Percentiles rank a stretch among this genome's conserved stretches.
These are phyloP conservation scores for Citrus trifoliata DNA, from an alignment of 345 rosid genomes.

Conservation along the genomic window DNA sequence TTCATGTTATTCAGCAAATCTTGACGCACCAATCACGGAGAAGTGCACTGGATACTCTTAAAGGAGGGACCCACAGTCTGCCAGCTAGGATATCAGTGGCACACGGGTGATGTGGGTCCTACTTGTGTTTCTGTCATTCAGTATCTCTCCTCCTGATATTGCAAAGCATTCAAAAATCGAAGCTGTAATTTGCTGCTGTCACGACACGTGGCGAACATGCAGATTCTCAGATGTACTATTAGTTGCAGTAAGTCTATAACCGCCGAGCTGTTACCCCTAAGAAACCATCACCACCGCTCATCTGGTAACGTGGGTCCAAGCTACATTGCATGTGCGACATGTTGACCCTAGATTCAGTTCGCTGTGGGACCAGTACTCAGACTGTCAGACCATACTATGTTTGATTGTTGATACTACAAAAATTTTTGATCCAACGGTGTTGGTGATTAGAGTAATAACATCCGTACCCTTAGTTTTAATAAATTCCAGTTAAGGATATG, in stretches of 20 bases:
- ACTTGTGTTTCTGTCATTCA: neutral
- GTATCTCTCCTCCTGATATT: neutral
- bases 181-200: neutral
- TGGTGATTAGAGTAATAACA: too few relatives aligned
- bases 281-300: neutral
- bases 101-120: neutral
- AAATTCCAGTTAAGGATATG: too few relatives aligned
- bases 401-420: neutral
- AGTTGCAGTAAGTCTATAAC: neutral
- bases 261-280: neutral
- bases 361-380: neutral
- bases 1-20: neutral
- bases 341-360: neutral
- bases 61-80: neutral
- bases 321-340: neutral
- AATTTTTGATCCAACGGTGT: neutral
- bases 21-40: slow-evolving; percentile 9
- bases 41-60: neutral
- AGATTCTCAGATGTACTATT: neutral
- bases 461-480: neutral
- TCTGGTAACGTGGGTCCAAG: neutral
- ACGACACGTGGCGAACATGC: slow-evolving; percentile 6
- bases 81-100: neutral
- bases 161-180: neutral
- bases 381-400: neutral